Conservation (phyloP, 2,329 filamentous ascomycete genomes). For the Exophiala phaeomuriformis region DNA sequence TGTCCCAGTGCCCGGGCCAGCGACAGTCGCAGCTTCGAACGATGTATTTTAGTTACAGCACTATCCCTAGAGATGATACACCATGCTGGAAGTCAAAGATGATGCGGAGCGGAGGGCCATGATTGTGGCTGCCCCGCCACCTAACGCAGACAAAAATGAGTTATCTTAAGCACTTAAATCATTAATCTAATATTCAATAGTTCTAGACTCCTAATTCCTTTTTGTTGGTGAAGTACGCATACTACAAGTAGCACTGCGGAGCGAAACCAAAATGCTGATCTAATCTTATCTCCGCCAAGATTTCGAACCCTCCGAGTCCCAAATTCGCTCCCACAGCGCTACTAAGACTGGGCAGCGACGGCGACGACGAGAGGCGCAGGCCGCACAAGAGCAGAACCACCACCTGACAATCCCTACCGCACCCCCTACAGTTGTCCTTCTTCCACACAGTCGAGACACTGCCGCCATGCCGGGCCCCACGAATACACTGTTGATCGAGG, state of each 20-base stretch:
- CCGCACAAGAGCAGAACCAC: not conserved
- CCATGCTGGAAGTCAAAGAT: too few species aligned
- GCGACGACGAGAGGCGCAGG: slow-evolving; percentile 1
- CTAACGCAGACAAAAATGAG: too few species aligned
- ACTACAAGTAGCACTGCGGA: not conserved
- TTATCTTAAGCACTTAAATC: too few species aligned
- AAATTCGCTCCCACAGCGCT: slow-evolving; percentile 8
- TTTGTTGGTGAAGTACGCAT: not conserved
- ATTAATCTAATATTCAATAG: too few species aligned
- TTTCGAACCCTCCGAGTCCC: slow-evolving; percentile 3
- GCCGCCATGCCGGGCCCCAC: slow-evolving; percentile 51
- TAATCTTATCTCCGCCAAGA: slow-evolving; percentile 15
- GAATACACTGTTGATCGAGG: slow-evolving; percentile 70
- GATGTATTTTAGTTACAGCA: slow-evolving; percentile 10
- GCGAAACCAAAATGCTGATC: not conserved
- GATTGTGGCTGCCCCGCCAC: too few species aligned
- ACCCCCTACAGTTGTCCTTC: not conserved
- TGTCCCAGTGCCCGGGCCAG: slow-evolving; percentile 7
- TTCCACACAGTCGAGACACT: not conserved
- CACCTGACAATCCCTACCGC: not conserved
- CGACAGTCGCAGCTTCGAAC: not conserved
- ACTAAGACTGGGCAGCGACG: not conserved
- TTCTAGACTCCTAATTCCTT: too few species aligned
- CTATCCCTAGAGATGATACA: not conserved
- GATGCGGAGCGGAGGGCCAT: too few species aligned